Evolutionary conservation across 2,329 filamentous ascomycete species (phyloP).

Genomic region (Ceratocystis diversiconidia): DNA sequence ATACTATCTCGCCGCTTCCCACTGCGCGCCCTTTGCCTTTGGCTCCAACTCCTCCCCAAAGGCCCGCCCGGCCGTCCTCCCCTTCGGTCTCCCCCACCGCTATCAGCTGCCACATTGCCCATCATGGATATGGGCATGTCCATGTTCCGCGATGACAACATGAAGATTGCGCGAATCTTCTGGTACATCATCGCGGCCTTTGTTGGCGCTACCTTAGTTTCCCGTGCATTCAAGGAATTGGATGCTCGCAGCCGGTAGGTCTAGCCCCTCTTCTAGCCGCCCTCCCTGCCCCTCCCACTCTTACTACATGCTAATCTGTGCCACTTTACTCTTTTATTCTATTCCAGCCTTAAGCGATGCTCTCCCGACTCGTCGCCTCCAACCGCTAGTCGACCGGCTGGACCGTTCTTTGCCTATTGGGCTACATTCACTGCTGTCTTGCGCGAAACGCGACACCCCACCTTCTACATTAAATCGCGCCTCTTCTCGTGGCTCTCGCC

Average conservation of each 20-base stretch:
- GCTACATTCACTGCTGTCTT: constrained; percentile 44
- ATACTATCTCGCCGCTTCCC: background rate
- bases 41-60: background rate
- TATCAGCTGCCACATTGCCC: background rate
- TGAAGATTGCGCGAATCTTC: constrained; percentile 36
- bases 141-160: constrained; percentile 32
- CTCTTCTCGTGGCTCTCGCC: constrained; percentile 43
- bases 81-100: background rate
- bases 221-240: constrained; percentile 32
- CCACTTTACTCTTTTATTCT: background rate
- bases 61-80: background rate
- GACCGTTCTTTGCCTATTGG: constrained; percentile 35
- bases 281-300: background rate
- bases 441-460: constrained; percentile 43
- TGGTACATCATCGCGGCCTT: constrained; percentile 45
- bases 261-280: background rate
- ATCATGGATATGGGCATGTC: constrained; percentile 23
- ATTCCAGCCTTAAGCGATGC: constrained; percentile 33
- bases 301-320: background rate
- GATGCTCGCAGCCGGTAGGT: constrained; percentile 31
- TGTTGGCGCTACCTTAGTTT: constrained; percentile 29
- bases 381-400: constrained; percentile 39
- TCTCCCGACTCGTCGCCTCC: constrained; percentile 29
- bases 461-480: constrained; percentile 34
- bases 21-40: background rate